Evolutionary conservation across 192 early-diverging fungal genomes (phyloP).

Genomic region (Coemansia asiatica): DNA sequence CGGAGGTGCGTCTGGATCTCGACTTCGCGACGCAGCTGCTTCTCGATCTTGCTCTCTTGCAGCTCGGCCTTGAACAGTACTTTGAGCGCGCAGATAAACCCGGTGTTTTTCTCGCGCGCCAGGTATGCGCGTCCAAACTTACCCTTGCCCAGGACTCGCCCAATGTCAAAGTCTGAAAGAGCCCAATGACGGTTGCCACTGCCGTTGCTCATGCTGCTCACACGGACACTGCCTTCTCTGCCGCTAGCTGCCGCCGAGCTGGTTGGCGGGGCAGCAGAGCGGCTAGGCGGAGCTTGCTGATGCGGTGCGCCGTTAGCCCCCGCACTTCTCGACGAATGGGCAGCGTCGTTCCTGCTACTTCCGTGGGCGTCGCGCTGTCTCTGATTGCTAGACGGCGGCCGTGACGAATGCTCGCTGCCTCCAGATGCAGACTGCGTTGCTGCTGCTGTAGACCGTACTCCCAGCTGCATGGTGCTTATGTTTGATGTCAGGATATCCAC

Average conservation of each 20-base stretch:
- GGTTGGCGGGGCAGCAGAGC: not conserved
- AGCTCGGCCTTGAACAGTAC: slow-evolving; percentile 86
- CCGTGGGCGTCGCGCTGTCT: slow-evolving; percentile 9
- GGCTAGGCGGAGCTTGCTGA: not conserved
- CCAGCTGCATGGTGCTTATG: slow-evolving; percentile 37
- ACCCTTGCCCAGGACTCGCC: slow-evolving; percentile 84
- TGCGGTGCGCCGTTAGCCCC: not conserved
- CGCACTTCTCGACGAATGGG: not conserved
- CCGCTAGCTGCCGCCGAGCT: not conserved
- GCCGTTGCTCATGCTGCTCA: not conserved
- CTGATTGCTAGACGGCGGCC: slow-evolving; percentile 13
- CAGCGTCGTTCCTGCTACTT: not conserved
- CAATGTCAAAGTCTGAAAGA: slow-evolving; percentile 88
- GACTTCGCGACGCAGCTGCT: slow-evolving; percentile 90
- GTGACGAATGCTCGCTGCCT: slow-evolving; percentile 4
- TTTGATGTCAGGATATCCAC: slow-evolving; percentile 27
- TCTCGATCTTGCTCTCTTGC: slow-evolving; percentile 70
- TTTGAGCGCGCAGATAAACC: slow-evolving; percentile 91
- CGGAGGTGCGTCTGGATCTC: slow-evolving; percentile 92
- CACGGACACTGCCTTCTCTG: not conserved
- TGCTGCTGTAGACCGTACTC: slow-evolving; percentile 5
- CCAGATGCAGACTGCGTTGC: not conserved
- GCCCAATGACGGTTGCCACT: slow-evolving; percentile 51
- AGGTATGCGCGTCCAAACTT: slow-evolving; percentile 95
- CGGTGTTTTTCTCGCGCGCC: slow-evolving; percentile 81